These are phyloP conservation scores for Juncus effusus DNA, from an alignment of 176 grass and related monocot species.

Conservation along the genomic window DNA sequence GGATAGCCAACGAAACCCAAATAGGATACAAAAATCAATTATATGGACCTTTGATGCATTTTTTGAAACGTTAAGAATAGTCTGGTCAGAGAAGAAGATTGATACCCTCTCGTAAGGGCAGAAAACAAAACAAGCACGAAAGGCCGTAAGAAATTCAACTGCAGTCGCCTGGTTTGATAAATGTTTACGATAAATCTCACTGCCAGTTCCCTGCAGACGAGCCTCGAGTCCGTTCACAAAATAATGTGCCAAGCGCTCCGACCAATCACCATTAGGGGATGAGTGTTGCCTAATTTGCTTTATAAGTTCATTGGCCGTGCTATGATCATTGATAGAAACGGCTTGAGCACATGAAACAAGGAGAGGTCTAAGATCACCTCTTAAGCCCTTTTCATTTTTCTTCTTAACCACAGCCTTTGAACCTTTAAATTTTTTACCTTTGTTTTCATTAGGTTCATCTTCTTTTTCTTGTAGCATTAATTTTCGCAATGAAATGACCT, in stretches of 20 bases:
- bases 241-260: constrained; percentile 44
- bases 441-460: constrained; percentile 4
- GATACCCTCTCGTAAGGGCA: constrained; percentile 34
- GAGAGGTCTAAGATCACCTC: constrained; percentile 36
- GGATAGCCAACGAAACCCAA: constrained; percentile 48
- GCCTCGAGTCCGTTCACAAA: constrained; percentile 46
- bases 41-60: constrained; percentile 36
- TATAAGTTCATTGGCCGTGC: constrained; percentile 28
- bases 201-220: constrained; percentile 37
- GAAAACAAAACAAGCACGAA: constrained; percentile 31
- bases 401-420: constrained; percentile 13
- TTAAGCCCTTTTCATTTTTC: constrained; percentile 18
- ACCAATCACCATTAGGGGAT: constrained; percentile 31
- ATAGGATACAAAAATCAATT: constrained; percentile 37
- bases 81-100: constrained; percentile 26
- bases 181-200: constrained; percentile 32
- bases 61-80: constrained; percentile 31
- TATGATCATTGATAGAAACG: constrained; percentile 25
- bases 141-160: constrained; percentile 20
- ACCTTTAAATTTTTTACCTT: background rate
- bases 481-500: constrained; percentile 26
- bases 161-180: constrained; percentile 16
- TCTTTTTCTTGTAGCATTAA: constrained; percentile 31
- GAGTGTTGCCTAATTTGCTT: constrained; percentile 45
- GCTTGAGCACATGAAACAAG: constrained; percentile 43